Base-by-base conservation (phyloP, 2,329 filamentous ascomycete species). In the Ophiostoma himal-ulmi region DNA sequence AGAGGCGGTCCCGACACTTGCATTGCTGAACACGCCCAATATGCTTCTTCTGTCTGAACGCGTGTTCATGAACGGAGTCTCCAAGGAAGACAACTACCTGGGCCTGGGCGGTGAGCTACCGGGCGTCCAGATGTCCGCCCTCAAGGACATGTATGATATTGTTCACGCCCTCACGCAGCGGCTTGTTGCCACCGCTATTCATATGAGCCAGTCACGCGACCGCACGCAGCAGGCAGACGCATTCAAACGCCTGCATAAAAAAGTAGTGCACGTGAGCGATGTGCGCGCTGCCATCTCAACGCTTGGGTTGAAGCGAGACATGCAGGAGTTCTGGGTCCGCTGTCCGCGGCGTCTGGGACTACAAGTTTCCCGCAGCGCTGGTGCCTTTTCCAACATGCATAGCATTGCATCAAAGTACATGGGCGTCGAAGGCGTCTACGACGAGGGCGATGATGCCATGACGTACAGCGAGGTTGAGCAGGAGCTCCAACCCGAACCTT, bases 71-170 rank as follows among this genome's bases (percentile, higher is more conserved):
- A 94, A 94, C 62, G 83, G 84, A 14, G 77, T 81, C 1, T 81
- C 85, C 60, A 80, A 83, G 14, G 86, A 88, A 69, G 84, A 86
- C 70, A 93, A 92, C 76, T 96, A 91, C 92, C 82, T 81, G 44
- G 82, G 81, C 54, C 75, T 91, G 8, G 83, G 84, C 26, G 83
- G 86, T 37, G 41, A 41, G 70, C 82, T 82, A 3, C 93, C 93
- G 0, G 87, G 90, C 0, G 86, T 97, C 30, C 88, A 90, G 74
- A 86, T 88, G 7, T 93, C 91, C 1, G 88, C 91, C 0, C 84
- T 96, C n/a, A 84, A 86, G 5, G 92, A 95, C 74, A 89, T 97
- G 64, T 84, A 93, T 75, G 85, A 86, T 10, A 78, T 97, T 1
- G 82, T 85, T 0, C 77, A 91, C 1, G 90, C 86, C 69, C 74